phyloP scores from a whole-genome alignment of 108 stramenopile genomes.

The Thalassiosira profunda region DNA sequence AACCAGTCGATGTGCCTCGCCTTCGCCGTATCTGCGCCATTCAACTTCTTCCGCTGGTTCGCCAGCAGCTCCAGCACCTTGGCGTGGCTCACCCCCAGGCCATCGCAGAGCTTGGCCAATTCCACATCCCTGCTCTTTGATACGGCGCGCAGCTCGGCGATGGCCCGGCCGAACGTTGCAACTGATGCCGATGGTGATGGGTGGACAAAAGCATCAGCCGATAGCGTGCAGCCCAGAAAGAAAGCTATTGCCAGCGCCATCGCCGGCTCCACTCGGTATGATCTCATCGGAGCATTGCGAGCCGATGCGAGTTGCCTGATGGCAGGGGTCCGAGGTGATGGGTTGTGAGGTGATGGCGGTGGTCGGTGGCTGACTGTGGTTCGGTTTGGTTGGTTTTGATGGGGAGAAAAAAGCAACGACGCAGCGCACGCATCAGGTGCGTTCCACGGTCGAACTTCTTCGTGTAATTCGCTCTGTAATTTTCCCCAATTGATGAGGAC shows the following conservation, averaged over 20 bases:
- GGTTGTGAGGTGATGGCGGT: neutral
- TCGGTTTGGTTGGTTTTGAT: neutral
- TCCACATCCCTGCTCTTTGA: neutral
- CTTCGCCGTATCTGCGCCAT: neutral
- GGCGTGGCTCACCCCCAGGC: neutral
- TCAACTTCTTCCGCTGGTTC: neutral
- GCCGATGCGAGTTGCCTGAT: neutral
- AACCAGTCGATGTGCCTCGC: conserved; percentile 4
- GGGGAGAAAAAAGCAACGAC: neutral
- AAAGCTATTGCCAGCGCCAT: neutral
- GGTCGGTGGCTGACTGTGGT: neutral
- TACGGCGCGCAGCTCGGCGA: neutral
- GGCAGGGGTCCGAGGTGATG: neutral
- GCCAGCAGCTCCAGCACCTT: neutral
- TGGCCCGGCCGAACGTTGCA: too few species aligned
- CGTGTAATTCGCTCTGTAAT: too few species aligned
- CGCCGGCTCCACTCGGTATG: neutral
- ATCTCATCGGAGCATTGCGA: neutral
- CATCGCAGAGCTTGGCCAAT: neutral
- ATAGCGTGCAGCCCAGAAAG: neutral
- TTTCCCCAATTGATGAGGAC: too few species aligned
- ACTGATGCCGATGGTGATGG: neutral
- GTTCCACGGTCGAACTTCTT: too few species aligned
- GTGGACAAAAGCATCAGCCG: neutral
- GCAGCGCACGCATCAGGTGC: too few species aligned